Evolutionary conservation across 345 rosid species (phyloP), one percentile per base, ranked within the genome.

Genomic region (Excoecaria cochinchinensis): DNA sequence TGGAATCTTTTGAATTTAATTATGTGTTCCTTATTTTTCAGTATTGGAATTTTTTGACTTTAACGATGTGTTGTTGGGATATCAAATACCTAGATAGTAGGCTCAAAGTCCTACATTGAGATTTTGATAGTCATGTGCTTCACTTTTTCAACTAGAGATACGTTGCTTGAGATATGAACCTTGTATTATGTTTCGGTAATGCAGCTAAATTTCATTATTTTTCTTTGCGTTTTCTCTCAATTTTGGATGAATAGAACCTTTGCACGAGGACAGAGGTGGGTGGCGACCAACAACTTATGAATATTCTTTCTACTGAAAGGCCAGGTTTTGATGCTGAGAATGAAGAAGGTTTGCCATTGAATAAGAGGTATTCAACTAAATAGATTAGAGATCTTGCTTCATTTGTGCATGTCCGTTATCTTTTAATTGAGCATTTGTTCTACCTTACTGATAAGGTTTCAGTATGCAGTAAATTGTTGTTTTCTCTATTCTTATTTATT

Each of bases 281-380:
- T 68, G 83, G 67, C 36, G 85, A 85, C 21, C 81, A 72, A 44
- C 80, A 79, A 57, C 65, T 59, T 76, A 14, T 77, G 72, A 65
- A 74, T 66, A 57, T 38, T 25, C 60, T 67, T 71, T 58, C 85
- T 78, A 46, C 70, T 46, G 77, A 69, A 66, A 79, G 77, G 74
- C 81, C 78, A 76, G 78, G 60, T 42, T 53, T 73, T 61, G 78
- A 74, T 57, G 81, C 66, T 58, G 82, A 86, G 68, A 75, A 69
- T 67, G 87, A 71, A 68, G 79, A 77, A 52, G 79, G 4, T 84
- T 65, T 75, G 51, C 82, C 89, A 61, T 75, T 79, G 13, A 65
- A 73, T 69, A 84, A 79, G 75, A 85, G 90, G 95, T 90, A 84
- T 80, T 81, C 19, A 48, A 62, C 78, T 46, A 17, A 62, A 11